Evolutionary conservation across 495 filamentous ascomycete species (phyloP), one percentile per base, ranked within the genome.

Genomic region (Penicillium lividum): DNA sequence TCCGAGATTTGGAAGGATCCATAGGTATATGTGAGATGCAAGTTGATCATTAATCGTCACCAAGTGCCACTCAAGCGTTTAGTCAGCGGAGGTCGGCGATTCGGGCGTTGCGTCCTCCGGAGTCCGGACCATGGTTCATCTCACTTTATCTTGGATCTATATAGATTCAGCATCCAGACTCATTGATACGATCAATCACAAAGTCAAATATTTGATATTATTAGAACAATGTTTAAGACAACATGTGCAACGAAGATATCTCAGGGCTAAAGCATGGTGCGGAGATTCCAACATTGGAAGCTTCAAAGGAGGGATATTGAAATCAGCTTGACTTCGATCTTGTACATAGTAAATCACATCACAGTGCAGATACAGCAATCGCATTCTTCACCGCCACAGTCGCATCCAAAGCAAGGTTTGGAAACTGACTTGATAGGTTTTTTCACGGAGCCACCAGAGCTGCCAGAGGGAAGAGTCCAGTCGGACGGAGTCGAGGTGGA

Each of bases 341-440:
- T 18, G 7, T 27, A 1, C 27, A n/a, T 15, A 11, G 18, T 5
- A 52, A 40, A 33, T 73, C 63, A 77, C 76, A 78, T 78, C 56
- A 78, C 70, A 27, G 72, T 73, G 53, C 76, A 78, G 51, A 78
- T 75, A 51, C 76, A 78, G 53, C 69, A 76, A 53, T 78, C 76
- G 42, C 76, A 78, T 50, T 73, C 76, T 31, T 74, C 73, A 54
- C 73, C 74, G 3, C 76, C 74, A 36, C 76, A 78, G 49, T 76
- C 76, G 42, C 76, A 78, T 5, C 74, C 76, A 51, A 78, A 78
- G 45, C 76, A 78, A 2, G 74, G 76, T 56, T 78, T 78, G 18
- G 73, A 68, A 7, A 78, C 72, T 1, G 63, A 55, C 61, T 78
- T 77, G 62, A 78, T 76, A 8, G 74, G 74, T 36, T 73, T 73